Conservation (phyloP, 129 eudicot genomes). For the Erigeron canadensis region DNA sequence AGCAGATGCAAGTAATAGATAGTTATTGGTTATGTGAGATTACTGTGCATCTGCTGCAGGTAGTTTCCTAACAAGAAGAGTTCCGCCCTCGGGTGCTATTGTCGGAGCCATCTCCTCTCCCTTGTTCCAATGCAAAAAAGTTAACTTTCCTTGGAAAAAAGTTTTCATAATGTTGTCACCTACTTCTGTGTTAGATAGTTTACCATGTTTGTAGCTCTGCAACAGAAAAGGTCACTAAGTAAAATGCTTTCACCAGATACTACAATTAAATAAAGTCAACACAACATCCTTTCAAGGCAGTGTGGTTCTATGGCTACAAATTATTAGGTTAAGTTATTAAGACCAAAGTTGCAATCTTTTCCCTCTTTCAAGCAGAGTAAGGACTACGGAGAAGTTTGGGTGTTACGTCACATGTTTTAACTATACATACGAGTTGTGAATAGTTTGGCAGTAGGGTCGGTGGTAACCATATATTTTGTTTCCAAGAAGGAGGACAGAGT, state of each 20-base stretch:
- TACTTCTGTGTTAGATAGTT: conserved; percentile 40
- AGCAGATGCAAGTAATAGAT: not conserved
- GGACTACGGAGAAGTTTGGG: not conserved
- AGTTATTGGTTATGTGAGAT: conserved; percentile 5
- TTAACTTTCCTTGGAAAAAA: conserved; percentile 60
- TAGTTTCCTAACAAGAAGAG: conserved; percentile 90
- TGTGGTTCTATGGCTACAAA: not conserved
- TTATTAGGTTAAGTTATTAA: not conserved
- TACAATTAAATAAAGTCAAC: not conserved
- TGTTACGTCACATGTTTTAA: conserved; percentile 8
- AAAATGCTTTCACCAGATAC: not conserved
- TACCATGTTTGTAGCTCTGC: conserved; percentile 53
- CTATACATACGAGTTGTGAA: not conserved
- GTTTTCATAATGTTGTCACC: conserved; percentile 51
- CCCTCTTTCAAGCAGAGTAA: not conserved
- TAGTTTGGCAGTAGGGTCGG: not conserved
- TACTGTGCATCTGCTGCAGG: conserved; percentile 74
- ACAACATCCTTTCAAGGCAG: conserved; percentile 11
- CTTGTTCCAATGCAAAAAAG: conserved; percentile 81
- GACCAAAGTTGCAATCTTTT: not conserved
- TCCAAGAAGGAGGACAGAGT: not conserved
- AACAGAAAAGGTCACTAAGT: not conserved
- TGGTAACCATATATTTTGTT: conserved; percentile 1
- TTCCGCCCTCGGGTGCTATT: conserved; percentile 70
- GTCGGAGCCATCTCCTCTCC: conserved; percentile 92